phyloP scores from a whole-genome alignment of 805 yeast genomes.

The Lipomyces spencermartinsiae region DNA sequence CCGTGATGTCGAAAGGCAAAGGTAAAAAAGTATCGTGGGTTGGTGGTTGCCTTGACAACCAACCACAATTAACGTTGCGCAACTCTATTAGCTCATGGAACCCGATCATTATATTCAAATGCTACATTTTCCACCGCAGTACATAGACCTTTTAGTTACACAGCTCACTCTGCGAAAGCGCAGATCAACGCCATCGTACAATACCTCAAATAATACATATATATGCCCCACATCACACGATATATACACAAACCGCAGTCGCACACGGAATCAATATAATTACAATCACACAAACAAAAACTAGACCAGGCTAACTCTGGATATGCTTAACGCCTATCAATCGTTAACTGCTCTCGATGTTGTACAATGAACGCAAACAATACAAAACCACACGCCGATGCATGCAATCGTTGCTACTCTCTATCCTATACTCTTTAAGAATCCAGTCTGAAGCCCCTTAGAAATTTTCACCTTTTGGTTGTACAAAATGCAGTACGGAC shows the following conservation, averaged over 20 bases:
- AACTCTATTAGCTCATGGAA: no score
- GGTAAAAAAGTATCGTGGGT: no score
- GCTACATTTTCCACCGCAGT: no score
- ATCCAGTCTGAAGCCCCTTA: background rate
- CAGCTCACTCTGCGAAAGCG: background rate
- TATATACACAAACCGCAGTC: background rate
- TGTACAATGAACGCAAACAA: no score
- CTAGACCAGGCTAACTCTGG: background rate
- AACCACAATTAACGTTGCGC: no score
- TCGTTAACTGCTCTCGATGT: no score
- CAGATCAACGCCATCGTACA: background rate
- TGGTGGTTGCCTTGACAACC: no score
- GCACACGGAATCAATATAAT: background rate
- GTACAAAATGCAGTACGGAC: background rate
- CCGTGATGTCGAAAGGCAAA: no score
- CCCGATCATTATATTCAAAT: no score
- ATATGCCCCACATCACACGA: background rate
- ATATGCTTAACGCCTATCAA: no score
- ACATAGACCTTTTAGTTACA: no score
- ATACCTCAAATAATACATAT: background rate
- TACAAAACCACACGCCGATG: background rate
- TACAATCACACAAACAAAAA: background rate
- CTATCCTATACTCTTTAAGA: background rate
- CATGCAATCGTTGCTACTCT: background rate
- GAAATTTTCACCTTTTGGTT: background rate